Base-by-base conservation (phyloP, 805 yeast species). In the baker's yeast (Saccharomyces cerevisiae) region DNA sequence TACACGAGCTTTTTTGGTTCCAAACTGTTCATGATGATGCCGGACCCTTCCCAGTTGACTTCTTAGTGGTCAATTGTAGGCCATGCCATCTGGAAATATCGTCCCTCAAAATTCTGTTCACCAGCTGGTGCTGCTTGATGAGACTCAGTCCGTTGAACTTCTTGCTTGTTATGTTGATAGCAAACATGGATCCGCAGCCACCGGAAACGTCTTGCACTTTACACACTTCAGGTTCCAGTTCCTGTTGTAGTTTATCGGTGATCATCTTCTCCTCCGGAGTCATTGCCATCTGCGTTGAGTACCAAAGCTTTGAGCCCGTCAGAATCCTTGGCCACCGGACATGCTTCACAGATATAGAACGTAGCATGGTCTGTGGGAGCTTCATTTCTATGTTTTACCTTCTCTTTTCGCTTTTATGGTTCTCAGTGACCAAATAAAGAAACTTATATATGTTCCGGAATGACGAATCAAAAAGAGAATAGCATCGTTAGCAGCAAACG, bases 121-220 rank as follows among this genome's bases (percentile, higher is more conserved):
- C 98, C 60, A 92, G 69, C 56, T 96, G 79, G 65, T 94, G 99
- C 69, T 94, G 99, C 66, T 90, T 91, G 59, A 94, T 78, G 83
- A 89, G 89, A 1, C 88, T 75, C 47, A 88, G 66, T 0, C 96
- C 96, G 61, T 86, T 82, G 72, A 94, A 94, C 63, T 81, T 74
- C 1, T 75, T 76, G 52, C 94, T 83, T 48, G 83, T 86, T 17
- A 94, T 80, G 55, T 77, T 73, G 51, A 94, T 92, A 49, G 96
- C 89, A 72, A 89, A 94, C 99, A 94, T 94, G 6, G 97, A 90
- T 0, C 99, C 99, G 72, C 99, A 94, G 0, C 99, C 99, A 21
- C 92, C 98, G 28, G 94, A 84, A 8, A 92, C 83, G 67, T 92
- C 98, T 59, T 77, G 75, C 6, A 92, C 97, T 28, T 77, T 76